phyloP scores from a whole-genome alignment of 352 stramenopile genomes.

The Phytophthora hibernalis region DNA sequence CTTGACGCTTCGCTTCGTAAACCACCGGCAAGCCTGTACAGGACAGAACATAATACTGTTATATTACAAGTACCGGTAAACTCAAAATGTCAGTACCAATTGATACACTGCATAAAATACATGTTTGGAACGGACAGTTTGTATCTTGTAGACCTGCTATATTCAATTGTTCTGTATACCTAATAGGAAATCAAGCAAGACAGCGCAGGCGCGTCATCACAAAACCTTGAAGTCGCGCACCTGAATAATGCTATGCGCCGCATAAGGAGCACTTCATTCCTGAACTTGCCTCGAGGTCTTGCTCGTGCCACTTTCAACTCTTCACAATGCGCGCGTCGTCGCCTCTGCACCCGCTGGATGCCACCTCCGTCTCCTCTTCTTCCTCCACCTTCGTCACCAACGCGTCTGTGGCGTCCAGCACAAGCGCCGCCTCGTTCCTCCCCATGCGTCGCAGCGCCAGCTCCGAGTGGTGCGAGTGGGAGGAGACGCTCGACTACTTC shows the following conservation, averaged over 20 bases:
- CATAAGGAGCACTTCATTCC: conserved; percentile 19
- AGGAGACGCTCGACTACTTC: conserved; percentile 45
- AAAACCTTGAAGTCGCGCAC: conserved; percentile 20
- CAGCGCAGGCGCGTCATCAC: conserved; percentile 12
- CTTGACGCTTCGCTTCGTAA: conserved; percentile 16
- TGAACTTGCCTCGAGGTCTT: conserved; percentile 26
- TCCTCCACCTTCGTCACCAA: conserved; percentile 13
- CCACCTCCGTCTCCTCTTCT: conserved; percentile 17
- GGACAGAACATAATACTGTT: neutral
- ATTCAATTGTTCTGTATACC: neutral
- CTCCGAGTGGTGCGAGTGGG: conserved; percentile 52
- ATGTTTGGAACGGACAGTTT: neutral
- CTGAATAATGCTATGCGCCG: no score
- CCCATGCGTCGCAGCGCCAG: conserved; percentile 41
- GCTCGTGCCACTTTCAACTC: neutral
- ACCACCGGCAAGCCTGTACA: conserved; percentile 18
- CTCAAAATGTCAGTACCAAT: no score
- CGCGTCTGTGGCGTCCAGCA: neutral
- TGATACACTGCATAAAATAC: neutral
- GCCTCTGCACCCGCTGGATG: conserved; percentile 25
- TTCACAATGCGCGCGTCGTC: conserved; percentile 31
- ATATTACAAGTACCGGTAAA: no score
- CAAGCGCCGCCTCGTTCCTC: conserved; percentile 2
- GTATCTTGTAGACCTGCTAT: neutral
- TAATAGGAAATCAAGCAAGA: no score